Base-by-base conservation (phyloP, 2,329 filamentous ascomycete genomes). In the Penicillium decumbens region DNA sequence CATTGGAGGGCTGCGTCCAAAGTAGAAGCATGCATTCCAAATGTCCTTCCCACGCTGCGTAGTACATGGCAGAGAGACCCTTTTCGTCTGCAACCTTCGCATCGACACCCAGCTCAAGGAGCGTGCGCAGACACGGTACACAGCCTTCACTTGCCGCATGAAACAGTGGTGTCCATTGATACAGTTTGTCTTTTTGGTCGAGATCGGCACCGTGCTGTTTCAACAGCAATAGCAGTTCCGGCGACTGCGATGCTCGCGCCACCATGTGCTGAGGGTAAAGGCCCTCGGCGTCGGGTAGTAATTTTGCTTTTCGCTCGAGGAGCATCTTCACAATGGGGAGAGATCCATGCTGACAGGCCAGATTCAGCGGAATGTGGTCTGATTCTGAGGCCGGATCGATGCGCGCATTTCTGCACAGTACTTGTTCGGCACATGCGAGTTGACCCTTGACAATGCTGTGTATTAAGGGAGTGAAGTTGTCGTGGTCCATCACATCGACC, bases 201-300 rank as follows among this genome's bases (percentile, higher is more conserved):
- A 98, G 78, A 66, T 98, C 85, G 20, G 90, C 92, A 1, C 91
- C 91, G 63, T 93, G 91, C 43, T 87, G 79, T 66, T 90, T 87
- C 10, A 98, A 77, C 33, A 96, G 77, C 12, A 91, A 74, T 9
- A 97, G 77, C 25, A 96, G 80, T 47, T 88, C 79, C 1, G 90
- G 87, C 0, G 84, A 87, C 64, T 91, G 85, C 2, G 89, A 89
- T 27, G 92, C 93, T 47, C 93, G 82, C 23, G 93, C 92, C 18
- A 97, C 92, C 29, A 97, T 80, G 72, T 98, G 93, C 66, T 97
- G 93, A n/a, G 93, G 93, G 65, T 89, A 98, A 9, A 98, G 77
- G 1, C 93, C 93, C 75, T 98, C 93, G 2, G 93, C 93, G 71
- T 98, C 93, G 7, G 93, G 85, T n/a, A 96, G 76, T 51, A 98